Evolutionary conservation across 2,329 filamentous ascomycete species (phyloP).

Genomic region (Truncatella angustata): DNA sequence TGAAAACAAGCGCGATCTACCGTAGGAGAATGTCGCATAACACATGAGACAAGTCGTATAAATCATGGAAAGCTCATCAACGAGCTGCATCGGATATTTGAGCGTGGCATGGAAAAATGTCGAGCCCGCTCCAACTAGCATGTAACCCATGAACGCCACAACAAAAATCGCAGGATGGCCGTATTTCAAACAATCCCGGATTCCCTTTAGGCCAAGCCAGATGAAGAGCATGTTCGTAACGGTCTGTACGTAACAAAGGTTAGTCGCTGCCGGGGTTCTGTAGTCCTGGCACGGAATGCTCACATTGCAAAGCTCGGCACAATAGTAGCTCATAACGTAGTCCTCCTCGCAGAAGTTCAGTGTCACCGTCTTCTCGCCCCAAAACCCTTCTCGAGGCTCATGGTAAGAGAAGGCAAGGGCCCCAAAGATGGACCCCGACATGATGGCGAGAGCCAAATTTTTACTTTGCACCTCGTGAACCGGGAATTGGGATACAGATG

Average conservation of each 20-base stretch:
- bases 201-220: conserved; percentile 72
- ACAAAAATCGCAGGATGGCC: conserved; percentile 75
- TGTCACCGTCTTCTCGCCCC: conserved; percentile 69
- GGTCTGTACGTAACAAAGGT: conserved; percentile 47
- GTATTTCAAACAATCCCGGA: conserved; percentile 69
- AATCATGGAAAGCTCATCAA: conserved; percentile 60
- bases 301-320: conserved; percentile 72
- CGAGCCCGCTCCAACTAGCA: conserved; percentile 53
- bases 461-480: neutral
- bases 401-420: conserved; percentile 29
- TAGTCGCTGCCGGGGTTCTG: neutral
- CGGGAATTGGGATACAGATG: no score
- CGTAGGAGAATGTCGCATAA: conserved; percentile 72
- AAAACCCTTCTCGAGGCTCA: conserved; percentile 49
- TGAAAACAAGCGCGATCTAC: conserved; percentile 49
- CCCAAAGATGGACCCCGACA: conserved; percentile 13
- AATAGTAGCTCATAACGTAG: conserved; percentile 72
- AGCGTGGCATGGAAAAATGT: conserved; percentile 57
- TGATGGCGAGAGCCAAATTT: conserved; percentile 3
- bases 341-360: conserved; percentile 79
- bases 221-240: conserved; percentile 82
- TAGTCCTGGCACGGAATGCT: conserved; percentile 11
- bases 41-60: conserved; percentile 57
- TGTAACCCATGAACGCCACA: conserved; percentile 56
- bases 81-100: conserved; percentile 60